These are phyloP conservation scores for Pestalotiopsis sp. DNA, from an alignment of 2,329 filamentous ascomycete species.

Conservation along the genomic window DNA sequence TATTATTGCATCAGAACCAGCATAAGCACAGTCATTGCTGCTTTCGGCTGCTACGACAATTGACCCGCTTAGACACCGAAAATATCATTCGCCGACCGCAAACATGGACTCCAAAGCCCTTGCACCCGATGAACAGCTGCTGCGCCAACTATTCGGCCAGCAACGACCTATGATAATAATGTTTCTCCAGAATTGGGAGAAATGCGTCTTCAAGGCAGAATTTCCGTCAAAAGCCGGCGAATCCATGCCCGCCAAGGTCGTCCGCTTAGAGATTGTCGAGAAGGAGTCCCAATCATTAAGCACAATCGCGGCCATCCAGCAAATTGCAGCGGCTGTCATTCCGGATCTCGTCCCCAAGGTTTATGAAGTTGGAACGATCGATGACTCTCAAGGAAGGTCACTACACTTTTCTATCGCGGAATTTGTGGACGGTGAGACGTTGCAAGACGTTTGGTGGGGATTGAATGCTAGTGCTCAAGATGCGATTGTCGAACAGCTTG, in stretches of 20 bases:
- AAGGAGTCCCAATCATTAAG: neutral
- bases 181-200: neutral
- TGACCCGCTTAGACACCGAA: too few species aligned
- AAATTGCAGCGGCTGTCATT: neutral
- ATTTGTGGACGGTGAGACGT: neutral
- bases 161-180: neutral
- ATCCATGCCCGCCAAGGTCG: neutral
- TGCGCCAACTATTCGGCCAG: neutral
- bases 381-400: neutral
- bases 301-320: neutral
- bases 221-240: neutral
- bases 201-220: neutral
- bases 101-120: neutral
- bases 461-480: neutral
- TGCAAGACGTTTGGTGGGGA: neutral
- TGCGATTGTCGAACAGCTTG: neutral
- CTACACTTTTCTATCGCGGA: neutral
- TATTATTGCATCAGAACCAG: too few species aligned
- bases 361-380: neutral
- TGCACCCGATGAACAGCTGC: neutral
- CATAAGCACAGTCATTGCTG: too few species aligned
- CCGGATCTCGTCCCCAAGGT: neutral
- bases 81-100: too few species aligned
- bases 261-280: neutral
- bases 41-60: too few species aligned